Percentiles rank a stretch among this genome's conserved stretches.
Evolutionary conservation across 1,284 basidiomycete species (phyloP).

Genomic region (Testicularia cyperi): DNA sequence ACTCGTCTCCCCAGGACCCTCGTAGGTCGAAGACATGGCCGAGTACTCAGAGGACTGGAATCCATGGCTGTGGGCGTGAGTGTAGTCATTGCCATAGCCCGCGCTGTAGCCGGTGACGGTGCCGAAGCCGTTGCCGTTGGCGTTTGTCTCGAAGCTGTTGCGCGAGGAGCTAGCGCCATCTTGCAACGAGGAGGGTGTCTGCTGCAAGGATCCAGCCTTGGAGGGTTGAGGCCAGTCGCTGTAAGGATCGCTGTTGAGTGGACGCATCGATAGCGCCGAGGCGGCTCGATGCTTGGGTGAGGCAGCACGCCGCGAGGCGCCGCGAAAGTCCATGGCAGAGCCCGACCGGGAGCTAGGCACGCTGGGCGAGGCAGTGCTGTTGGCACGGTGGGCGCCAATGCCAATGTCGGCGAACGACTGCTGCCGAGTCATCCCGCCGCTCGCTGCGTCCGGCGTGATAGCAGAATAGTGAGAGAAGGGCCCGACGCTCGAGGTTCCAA

Average conservation of each 20-base stretch:
- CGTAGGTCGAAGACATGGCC: constrained; percentile 19
- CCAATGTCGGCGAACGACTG: constrained; percentile 53
- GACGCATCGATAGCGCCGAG: constrained; percentile 41
- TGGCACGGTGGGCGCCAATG: no score
- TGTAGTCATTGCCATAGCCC: constrained; percentile 4
- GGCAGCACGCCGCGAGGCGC: constrained; percentile 21
- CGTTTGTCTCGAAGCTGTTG: neutral
- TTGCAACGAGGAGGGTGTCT: no score
- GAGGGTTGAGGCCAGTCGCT: constrained; percentile 35
- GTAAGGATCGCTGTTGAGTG: constrained; percentile 24
- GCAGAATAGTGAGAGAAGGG: constrained; percentile 93
- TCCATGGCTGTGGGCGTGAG: constrained; percentile 4
- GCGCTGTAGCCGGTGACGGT: constrained; percentile 6
- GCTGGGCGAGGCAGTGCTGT: constrained; percentile 31
- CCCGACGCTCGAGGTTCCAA: constrained; percentile 63
- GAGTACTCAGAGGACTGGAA: constrained; percentile 18
- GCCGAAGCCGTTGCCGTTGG: constrained; percentile 1
- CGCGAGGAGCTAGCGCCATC: neutral
- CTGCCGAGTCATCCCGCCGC: constrained; percentile 56
- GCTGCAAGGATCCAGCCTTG: no score
- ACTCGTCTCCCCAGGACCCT: constrained; percentile 22
- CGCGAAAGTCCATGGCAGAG: constrained; percentile 42
- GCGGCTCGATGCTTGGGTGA: constrained; percentile 37
- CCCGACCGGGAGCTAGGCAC: constrained; percentile 38
- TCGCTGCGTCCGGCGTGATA: constrained; percentile 73